These are phyloP conservation scores for Diaporthe sp. DNA, from an alignment of 2,329 filamentous ascomycete species.

Conservation along the genomic window DNA sequence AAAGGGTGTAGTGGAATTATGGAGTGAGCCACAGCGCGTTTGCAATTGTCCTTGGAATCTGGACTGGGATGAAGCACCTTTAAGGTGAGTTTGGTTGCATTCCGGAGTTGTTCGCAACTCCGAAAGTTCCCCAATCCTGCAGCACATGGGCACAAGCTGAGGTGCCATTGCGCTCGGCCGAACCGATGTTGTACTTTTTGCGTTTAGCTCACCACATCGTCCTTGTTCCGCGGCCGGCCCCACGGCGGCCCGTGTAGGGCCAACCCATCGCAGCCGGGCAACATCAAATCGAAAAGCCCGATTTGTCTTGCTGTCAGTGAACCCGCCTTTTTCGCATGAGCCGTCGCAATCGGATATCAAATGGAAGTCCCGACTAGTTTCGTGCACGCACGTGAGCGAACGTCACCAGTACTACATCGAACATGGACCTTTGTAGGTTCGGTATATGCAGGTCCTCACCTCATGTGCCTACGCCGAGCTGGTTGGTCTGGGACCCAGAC, in stretches of 20 bases:
- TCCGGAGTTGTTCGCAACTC: slow-evolving; percentile 15
- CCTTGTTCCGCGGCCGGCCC: neutral
- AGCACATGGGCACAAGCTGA: neutral
- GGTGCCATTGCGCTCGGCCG: neutral
- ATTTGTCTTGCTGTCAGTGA: no score
- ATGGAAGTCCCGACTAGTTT: no score
- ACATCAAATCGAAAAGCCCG: neutral
- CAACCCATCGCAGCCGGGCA: neutral
- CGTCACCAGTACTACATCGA: no score
- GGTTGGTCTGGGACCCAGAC: no score
- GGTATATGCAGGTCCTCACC: no score
- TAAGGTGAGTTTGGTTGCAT: neutral
- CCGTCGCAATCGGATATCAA: no score
- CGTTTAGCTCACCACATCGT: neutral
- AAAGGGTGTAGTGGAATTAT: neutral
- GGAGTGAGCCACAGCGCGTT: neutral
- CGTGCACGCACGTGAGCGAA: no score
- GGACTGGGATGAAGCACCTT: neutral
- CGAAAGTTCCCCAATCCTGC: neutral
- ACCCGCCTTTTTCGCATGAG: no score
- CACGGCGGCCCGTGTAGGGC: neutral
- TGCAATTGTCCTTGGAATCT: neutral
- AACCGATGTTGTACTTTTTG: neutral
- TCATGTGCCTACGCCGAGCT: no score
- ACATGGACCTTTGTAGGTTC: no score